A percentile compares a stretch with the other conserved stretches of the same genome.
Conservation (phyloP, 768 basidiomycete genomes). For the Leccinum imitatum region DNA sequence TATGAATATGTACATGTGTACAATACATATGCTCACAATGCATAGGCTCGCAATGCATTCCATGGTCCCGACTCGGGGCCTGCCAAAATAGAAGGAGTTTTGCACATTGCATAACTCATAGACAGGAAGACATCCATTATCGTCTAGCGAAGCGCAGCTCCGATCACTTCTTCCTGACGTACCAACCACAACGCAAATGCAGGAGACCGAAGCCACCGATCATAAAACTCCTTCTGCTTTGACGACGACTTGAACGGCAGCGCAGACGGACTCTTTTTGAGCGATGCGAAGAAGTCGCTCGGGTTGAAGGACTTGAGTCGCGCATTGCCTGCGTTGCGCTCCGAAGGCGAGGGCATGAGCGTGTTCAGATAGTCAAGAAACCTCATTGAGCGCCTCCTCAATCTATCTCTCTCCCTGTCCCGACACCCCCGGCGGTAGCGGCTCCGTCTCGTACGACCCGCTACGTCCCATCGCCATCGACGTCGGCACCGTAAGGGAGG, state of each 20-base stretch:
- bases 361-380: slow-evolving; percentile 66
- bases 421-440: slow-evolving; percentile 25
- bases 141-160: slow-evolving; percentile 24
- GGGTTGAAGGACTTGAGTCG: too few species aligned
- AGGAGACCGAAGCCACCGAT: slow-evolving; percentile 71
- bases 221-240: slow-evolving; percentile 73
- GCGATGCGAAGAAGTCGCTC: too few species aligned
- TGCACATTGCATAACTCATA: not conserved
- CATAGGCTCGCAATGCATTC: not conserved
- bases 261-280: slow-evolving; percentile 50
- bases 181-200: slow-evolving; percentile 81
- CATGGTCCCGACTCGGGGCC: not conserved
- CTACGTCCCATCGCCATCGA: not conserved
- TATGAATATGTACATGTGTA: not conserved
- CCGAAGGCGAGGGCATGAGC: slow-evolving; percentile 31
- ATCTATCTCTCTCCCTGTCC: too few species aligned
- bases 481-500: not conserved
- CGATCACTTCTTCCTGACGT: slow-evolving; percentile 70
- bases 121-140: not conserved
- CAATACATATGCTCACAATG: not conserved
- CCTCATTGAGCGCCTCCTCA: too few species aligned
- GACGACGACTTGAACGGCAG: slow-evolving; percentile 71
- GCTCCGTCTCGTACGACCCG: slow-evolving; percentile 24
- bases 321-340: too few species aligned
- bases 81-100: not conserved